Percentiles rank a stretch among this genome's conserved stretches.
Conservation (phyloP, 495 filamentous ascomycete species). For the Penicillium paradoxum region DNA sequence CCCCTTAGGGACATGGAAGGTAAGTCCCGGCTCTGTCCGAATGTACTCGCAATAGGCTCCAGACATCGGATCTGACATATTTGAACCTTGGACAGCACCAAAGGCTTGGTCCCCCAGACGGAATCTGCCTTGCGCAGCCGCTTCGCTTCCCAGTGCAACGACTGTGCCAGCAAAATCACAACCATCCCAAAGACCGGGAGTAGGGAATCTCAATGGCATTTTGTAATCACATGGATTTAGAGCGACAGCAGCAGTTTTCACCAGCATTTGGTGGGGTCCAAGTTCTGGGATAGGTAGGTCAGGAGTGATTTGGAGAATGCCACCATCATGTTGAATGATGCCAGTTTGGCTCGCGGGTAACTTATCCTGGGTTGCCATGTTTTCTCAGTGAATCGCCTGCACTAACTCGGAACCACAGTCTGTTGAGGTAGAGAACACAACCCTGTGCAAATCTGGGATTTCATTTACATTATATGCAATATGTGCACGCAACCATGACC, state of each 20-base stretch:
- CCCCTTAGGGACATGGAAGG: conserved; percentile 16
- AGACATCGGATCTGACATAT: conserved; percentile 21
- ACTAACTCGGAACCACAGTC: too few relatives aligned
- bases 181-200: conserved; percentile 32
- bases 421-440: too few relatives aligned
- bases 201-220: conserved; percentile 30
- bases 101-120: conserved; percentile 26
- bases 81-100: conserved; percentile 33
- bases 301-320: conserved; percentile 13
- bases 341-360: conserved; percentile 13
- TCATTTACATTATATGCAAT: too few relatives aligned
- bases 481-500: too few relatives aligned
- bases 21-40: conserved; percentile 18
- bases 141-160: conserved; percentile 23
- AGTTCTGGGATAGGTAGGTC: conserved; percentile 20
- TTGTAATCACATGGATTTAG: conserved; percentile 48
- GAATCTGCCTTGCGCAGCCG: conserved; percentile 15
- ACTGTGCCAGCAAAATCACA: conserved; percentile 44
- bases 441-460: too few relatives aligned
- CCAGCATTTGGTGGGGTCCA: conserved; percentile 19
- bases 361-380: not conserved
- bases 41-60: conserved; percentile 39
- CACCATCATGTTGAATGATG: conserved; percentile 21
- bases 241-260: conserved; percentile 33
- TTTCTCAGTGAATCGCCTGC: too few relatives aligned